These are phyloP conservation scores for Chrysoporthe cubensis DNA, from an alignment of 2,329 filamentous ascomycete species.

Conservation along the genomic window DNA sequence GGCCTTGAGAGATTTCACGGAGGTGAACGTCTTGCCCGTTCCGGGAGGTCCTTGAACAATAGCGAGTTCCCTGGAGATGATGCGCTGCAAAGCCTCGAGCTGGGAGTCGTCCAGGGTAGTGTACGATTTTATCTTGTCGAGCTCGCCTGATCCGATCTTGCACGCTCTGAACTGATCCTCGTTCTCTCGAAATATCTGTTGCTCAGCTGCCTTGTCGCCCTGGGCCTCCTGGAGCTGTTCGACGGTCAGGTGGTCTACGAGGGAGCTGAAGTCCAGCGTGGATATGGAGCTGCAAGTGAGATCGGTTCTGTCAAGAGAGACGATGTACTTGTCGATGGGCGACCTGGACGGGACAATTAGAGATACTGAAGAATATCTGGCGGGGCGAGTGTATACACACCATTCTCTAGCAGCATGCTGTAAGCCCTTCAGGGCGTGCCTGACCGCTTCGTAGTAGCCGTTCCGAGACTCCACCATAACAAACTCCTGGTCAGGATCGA, in stretches of 20 bases:
- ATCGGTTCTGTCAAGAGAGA: slow-evolving; percentile 47
- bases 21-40: slow-evolving; percentile 79
- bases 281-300: slow-evolving; percentile 38
- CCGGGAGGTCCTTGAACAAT: slow-evolving; percentile 84
- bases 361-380: not conserved
- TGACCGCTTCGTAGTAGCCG: slow-evolving; percentile 77
- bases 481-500: slow-evolving; percentile 72
- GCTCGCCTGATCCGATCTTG: slow-evolving; percentile 29
- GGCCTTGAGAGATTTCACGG: slow-evolving; percentile 70
- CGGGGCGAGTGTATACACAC: not conserved
- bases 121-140: slow-evolving; percentile 32
- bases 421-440: slow-evolving; percentile 73
- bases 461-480: slow-evolving; percentile 78
- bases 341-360: slow-evolving; percentile 45
- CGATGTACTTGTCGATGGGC: slow-evolving; percentile 65
- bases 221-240: slow-evolving; percentile 2
- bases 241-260: slow-evolving; percentile 37
- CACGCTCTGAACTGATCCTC: slow-evolving; percentile 27
- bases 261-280: slow-evolving; percentile 39
- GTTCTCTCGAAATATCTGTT: slow-evolving; percentile 2
- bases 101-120: slow-evolving; percentile 71
- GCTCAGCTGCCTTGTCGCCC: slow-evolving; percentile 11
- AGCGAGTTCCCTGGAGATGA: slow-evolving; percentile 72
- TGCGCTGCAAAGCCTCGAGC: slow-evolving; percentile 66
- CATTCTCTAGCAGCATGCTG: slow-evolving; percentile 60